These are phyloP conservation scores for Cercospora nicotianae DNA, from an alignment of 2,329 filamentous ascomycete genomes.

Conservation along the genomic window DNA sequence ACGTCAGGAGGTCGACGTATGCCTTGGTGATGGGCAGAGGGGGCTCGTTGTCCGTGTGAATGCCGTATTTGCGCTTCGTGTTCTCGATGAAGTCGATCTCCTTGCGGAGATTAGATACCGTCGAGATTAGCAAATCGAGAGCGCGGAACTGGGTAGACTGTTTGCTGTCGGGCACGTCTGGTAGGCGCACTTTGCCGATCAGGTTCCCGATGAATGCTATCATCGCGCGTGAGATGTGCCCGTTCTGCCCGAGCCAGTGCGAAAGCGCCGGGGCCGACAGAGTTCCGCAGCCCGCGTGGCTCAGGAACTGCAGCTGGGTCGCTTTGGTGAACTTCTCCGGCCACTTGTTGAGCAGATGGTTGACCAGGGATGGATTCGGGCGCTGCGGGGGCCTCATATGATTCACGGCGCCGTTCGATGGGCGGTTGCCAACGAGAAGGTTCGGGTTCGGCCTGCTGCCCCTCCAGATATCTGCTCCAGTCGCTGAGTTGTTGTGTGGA, in stretches of 20 bases:
- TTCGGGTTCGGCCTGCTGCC: slow-evolving; percentile 52
- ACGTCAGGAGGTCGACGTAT: slow-evolving; percentile 61
- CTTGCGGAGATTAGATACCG: slow-evolving; percentile 64
- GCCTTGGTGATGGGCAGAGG: slow-evolving; percentile 53
- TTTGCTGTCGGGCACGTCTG: slow-evolving; percentile 46
- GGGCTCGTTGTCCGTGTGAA: slow-evolving; percentile 51
- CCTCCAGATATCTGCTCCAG: slow-evolving; percentile 43
- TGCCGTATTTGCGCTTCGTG: slow-evolving; percentile 60
- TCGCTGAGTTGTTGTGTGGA: slow-evolving; percentile 19
- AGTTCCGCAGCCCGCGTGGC: slow-evolving; percentile 62
- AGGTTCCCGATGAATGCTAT: slow-evolving; percentile 66
- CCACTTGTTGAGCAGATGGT: slow-evolving; percentile 56
- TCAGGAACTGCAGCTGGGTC: slow-evolving; percentile 67
- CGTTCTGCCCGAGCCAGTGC: slow-evolving; percentile 70
- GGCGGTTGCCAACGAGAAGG: slow-evolving; percentile 44
- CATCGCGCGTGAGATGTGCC: slow-evolving; percentile 70
- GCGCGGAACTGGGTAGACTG: slow-evolving; percentile 57
- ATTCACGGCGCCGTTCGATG: slow-evolving; percentile 18
- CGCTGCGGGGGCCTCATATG: slow-evolving; percentile 22
- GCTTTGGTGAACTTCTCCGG: slow-evolving; percentile 53
- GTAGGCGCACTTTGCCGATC: slow-evolving; percentile 61
- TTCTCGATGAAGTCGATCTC: slow-evolving; percentile 69
- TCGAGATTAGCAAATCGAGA: slow-evolving; percentile 62
- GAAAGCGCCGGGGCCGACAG: slow-evolving; percentile 58
- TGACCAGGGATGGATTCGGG: slow-evolving; percentile 54